These are phyloP conservation scores for Candida labiduridarum DNA, from an alignment of 1,139 yeast species.

Conservation along the genomic window DNA sequence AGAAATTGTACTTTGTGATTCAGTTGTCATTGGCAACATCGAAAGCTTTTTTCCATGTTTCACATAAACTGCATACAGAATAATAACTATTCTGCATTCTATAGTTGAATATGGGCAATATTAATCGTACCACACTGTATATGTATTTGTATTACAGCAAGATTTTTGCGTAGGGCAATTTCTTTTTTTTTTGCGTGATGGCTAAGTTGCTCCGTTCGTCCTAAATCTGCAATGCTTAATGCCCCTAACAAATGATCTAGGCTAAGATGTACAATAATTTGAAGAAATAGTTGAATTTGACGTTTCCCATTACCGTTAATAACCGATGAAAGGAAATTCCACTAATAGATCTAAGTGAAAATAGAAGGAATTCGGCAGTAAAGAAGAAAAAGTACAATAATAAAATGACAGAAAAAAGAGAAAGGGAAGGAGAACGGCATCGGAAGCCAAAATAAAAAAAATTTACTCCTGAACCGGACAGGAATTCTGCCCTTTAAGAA, in stretches of 20 bases:
- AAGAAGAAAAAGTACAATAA: neutral
- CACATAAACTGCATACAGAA: too few species aligned
- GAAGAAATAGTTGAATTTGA: neutral
- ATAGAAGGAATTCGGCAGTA: constrained; percentile 1
- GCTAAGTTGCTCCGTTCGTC: neutral
- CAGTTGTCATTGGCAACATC: too few species aligned
- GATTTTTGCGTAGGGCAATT: too few species aligned
- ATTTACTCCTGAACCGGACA: too few species aligned
- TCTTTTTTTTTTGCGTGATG: neutral
- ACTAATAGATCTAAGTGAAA: neutral
- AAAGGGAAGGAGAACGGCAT: neutral
- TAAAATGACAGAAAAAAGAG: neutral
- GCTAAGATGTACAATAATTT: neutral
- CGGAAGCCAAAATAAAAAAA: neutral
- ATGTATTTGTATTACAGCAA: too few species aligned
- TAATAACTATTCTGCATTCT: too few species aligned
- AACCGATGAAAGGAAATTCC: neutral
- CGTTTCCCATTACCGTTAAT: neutral
- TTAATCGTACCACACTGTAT: too few species aligned
- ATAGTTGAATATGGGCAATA: too few species aligned
- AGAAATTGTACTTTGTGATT: too few species aligned
- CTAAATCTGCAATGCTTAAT: neutral
- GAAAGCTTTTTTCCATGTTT: too few species aligned
- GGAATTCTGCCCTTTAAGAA: too few species aligned
- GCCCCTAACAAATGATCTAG: neutral